Evolutionary conservation across 2,329 filamentous ascomycete species (phyloP), one percentile per base, ranked within the genome.

Genomic region (Botrytis aclada): DNA sequence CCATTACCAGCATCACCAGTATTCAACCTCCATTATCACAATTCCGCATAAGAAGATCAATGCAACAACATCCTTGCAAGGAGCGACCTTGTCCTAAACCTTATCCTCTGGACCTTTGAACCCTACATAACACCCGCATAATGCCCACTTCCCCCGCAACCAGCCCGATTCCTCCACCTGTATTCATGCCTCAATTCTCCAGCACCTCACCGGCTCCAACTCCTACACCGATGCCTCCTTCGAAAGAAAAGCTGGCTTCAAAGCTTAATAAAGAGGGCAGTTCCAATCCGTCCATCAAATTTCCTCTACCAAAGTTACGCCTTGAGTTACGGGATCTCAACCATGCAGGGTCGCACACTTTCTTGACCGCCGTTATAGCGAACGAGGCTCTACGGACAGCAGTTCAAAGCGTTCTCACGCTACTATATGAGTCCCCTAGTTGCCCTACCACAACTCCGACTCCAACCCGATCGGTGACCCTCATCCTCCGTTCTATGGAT

Each of bases 401-500:
- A 73, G 87, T 95, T 45, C 81, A 86, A 67, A 87, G 88, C 75
- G 93, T 98, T 25, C 87, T 96, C 66, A 84, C 85, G 43, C 87
- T 90, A 39, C 89, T 98, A 43, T 98, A 98, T 81, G 77, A 79
- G 62, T 82, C 83, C n/a, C 83, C 84, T 65, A 76, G 79, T 7
- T 81, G 83, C 74, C 79, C 81, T 39, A 80, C 81, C 63, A 85
- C 84, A 51, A 77, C 76, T 32, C 70, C 77, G 12, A 88, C 88
- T 58, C 85, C 88, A n/a, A 96, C 93, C 16, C 92, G 94, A 74
- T 97, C 93, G 69, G 89, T 98, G 29, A 98, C 95, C 0, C 83
- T 98, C 51, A 86, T 97, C 74, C 85, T 98, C 7, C 89, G 93
- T 43, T 85, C 89, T 76, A 94, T 97, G 88, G 85, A 84, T 65